Conservation (phyloP, 2,329 filamentous ascomycete species). For the Metarhizium humberi region DNA sequence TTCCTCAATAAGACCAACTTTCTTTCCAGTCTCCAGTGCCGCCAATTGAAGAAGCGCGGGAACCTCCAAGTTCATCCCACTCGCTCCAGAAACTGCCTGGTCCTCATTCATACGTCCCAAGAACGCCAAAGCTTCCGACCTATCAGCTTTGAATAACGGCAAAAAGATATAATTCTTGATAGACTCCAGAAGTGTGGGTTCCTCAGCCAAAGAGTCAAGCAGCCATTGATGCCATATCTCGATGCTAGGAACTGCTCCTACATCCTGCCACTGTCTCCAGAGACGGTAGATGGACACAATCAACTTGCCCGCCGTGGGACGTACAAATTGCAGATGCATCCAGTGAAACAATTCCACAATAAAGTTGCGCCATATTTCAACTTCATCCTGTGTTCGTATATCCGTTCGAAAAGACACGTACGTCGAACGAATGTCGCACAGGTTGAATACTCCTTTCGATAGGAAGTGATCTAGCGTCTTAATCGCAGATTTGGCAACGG, state of each 20-base stretch:
- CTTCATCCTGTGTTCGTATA: conserved; percentile 1
- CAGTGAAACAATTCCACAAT: conserved; percentile 41
- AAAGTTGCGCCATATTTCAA: conserved; percentile 40
- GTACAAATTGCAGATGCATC: conserved; percentile 49
- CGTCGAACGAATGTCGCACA: conserved; percentile 33
- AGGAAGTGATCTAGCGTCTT: conserved; percentile 59
- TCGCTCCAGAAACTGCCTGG: conserved; percentile 35
- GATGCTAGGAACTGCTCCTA: conserved; percentile 21
- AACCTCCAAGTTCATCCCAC: conserved; percentile 36
- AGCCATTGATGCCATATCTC: conserved; percentile 49
- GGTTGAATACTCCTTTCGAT: conserved; percentile 45
- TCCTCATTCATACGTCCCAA: conserved; percentile 47
- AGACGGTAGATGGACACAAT: conserved; percentile 46
- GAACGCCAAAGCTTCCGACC: conserved; percentile 43
- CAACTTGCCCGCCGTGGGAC: conserved; percentile 51
- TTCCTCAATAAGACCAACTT: conserved; percentile 59
- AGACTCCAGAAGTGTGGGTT: conserved; percentile 46
- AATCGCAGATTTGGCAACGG: conserved; percentile 60
- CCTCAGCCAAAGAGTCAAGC: conserved; percentile 35
- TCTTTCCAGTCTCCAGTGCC: conserved; percentile 63
- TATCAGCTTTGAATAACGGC: conserved; percentile 51
- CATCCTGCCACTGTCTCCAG: conserved; percentile 25
- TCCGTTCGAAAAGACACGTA: conserved; percentile 31
- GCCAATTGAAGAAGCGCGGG: conserved; percentile 54
- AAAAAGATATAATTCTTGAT: conserved; percentile 57